These are phyloP conservation scores for Solanum etuberosum DNA, from an alignment of 257 asterid genomes.

Conservation along the genomic window DNA sequence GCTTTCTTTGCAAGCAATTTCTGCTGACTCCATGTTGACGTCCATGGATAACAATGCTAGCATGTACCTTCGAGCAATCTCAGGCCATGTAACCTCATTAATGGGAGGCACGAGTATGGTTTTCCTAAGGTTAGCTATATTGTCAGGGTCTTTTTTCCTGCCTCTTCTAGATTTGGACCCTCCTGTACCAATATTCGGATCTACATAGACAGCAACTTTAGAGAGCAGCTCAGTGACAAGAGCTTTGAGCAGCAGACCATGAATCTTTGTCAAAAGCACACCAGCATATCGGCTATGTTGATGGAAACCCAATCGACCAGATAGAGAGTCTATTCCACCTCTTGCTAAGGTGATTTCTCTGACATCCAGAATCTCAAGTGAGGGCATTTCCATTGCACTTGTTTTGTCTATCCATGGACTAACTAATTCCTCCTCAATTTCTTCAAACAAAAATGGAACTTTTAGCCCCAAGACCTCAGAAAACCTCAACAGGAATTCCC, in stretches of 20 bases:
- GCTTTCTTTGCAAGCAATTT: slow-evolving; percentile 75
- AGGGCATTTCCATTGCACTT: slow-evolving; percentile 19
- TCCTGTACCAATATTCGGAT: slow-evolving; percentile 65
- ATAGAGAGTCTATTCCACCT: slow-evolving; percentile 19
- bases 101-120: slow-evolving; percentile 64
- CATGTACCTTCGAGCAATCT: slow-evolving; percentile 79
- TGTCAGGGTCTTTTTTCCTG: slow-evolving; percentile 67
- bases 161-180: slow-evolving; percentile 75
- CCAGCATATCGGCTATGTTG: slow-evolving; percentile 37
- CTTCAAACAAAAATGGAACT: slow-evolving; percentile 55
- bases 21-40: slow-evolving; percentile 74
- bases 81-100: slow-evolving; percentile 93
- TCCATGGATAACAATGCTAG: slow-evolving; percentile 72
- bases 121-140: slow-evolving; percentile 52
- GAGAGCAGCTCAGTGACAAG: slow-evolving; percentile 70
- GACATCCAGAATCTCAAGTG: slow-evolving; percentile 17
- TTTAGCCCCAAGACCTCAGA: slow-evolving; percentile 62
- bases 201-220: slow-evolving; percentile 62
- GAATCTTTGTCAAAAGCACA: slow-evolving; percentile 40
- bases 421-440: slow-evolving; percentile 65
- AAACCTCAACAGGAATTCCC: slow-evolving; percentile 82
- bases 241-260: slow-evolving; percentile 51
- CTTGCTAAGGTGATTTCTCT: slow-evolving; percentile 22
- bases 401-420: slow-evolving; percentile 57
- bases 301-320: slow-evolving; percentile 22